Conservation (phyloP, 805 yeast species). For the Kluyveromyces nonfermentans region DNA sequence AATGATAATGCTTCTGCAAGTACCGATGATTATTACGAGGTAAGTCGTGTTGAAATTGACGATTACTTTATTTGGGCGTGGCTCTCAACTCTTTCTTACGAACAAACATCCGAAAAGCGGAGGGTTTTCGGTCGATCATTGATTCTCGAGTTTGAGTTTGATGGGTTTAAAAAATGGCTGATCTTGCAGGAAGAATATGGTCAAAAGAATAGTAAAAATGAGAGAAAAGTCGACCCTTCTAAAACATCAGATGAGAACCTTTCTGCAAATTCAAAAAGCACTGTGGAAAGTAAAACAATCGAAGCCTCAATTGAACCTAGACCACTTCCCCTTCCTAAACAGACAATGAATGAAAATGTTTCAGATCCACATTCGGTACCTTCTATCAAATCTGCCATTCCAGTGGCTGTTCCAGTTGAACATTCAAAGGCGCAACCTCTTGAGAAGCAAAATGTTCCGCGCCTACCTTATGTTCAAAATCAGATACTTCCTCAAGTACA, state of each 20-base stretch:
- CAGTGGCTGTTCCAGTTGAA: background rate
- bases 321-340: background rate
- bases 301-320: background rate
- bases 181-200: conserved; percentile 46
- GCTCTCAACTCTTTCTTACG: conserved; percentile 69
- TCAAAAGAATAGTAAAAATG: background rate
- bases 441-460: background rate
- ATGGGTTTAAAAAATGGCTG: conserved; percentile 71
- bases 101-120: conserved; percentile 57
- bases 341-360: background rate
- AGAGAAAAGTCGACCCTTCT: background rate
- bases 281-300: no score
- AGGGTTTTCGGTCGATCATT: conserved; percentile 71
- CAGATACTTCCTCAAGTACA: background rate
- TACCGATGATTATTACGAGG: conserved; percentile 20
- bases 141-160: conserved; percentile 71
- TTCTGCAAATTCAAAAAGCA: background rate
- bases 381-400: background rate
- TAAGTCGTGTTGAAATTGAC: conserved; percentile 62
- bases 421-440: background rate
- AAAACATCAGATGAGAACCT: background rate
- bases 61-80: conserved; percentile 91
- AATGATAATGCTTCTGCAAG: conserved; percentile 13
- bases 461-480: background rate
- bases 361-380: background rate